Conservation (phyloP, 2,329 filamentous ascomycete genomes). For the Phialophora chinensis region DNA sequence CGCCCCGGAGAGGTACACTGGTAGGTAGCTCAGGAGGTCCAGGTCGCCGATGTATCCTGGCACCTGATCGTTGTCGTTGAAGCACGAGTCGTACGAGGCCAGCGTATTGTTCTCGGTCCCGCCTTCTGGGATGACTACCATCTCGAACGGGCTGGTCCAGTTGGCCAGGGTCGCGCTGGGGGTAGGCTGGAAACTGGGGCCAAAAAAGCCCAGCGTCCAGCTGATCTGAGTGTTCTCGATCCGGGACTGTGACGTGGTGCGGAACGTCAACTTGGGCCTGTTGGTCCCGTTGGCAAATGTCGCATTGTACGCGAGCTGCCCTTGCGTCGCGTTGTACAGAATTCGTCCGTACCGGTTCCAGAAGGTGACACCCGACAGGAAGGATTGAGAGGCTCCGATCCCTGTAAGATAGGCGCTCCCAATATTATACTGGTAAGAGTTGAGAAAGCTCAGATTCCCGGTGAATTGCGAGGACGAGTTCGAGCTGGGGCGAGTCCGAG, state of each 20-base stretch:
- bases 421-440: conserved; percentile 58
- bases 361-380: conserved; percentile 57
- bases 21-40: conserved; percentile 50
- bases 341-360: conserved; percentile 62
- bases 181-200: conserved; percentile 49
- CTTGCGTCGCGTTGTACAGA: conserved; percentile 57
- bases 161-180: conserved; percentile 49
- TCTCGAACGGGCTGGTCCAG: conserved; percentile 49
- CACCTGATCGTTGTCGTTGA: conserved; percentile 42
- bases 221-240: conserved; percentile 62
- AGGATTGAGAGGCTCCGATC: conserved; percentile 58
- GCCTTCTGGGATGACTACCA: conserved; percentile 59
- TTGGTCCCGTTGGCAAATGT: conserved; percentile 55
- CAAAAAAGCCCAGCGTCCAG: conserved; percentile 61
- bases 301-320: conserved; percentile 57
- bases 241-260: conserved; percentile 61
- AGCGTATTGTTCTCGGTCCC: conserved; percentile 60
- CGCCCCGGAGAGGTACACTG: conserved; percentile 54
- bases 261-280: conserved; percentile 57
- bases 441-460: conserved; percentile 60
- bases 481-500: conserved; percentile 44
- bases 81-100: conserved; percentile 59
- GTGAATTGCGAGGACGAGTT: conserved; percentile 48
- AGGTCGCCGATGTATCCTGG: conserved; percentile 50
- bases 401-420: conserved; percentile 55